Base-by-base conservation (phyloP, 495 filamentous ascomycete genomes). In the Penicillium dipodomyicola region DNA sequence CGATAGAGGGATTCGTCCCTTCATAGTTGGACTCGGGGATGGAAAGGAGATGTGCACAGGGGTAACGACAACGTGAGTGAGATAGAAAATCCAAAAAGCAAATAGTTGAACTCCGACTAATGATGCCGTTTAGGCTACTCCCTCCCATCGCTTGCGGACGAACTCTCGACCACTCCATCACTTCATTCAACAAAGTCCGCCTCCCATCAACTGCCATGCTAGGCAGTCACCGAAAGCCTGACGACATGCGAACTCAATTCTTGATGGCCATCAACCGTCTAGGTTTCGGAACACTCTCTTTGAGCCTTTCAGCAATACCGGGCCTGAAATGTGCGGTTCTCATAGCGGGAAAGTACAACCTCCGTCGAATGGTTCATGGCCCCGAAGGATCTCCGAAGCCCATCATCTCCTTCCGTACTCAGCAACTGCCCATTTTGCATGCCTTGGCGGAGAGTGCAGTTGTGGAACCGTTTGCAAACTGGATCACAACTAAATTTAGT, bases 361-460 rank as follows among this genome's bases (percentile, higher is more conserved):
- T 61, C n/a, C 57, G 61, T 14, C 63, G 72, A 11, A 60, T 57
- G 22, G 67, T 76, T 11, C 29, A 53, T 6, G 66, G 61, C 0
- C 32, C 41, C 4, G 35, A 56, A 4, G 57, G 58, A 5, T 23
- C 58, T 52, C 58, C 49, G 11, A 7, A 52, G 9, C 65, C 73
- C 0, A 68, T 73, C 15, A 67, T 76, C 17, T 48, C 54, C 29
- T 74, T 74, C 49, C 55, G 67, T 19, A 74, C 68, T 4, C 73
- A 76, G 40, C 69, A 74, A 17, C 48, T 58, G 4, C 71, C 68
- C 7, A 70, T 76, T 1, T 30, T 70, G 27, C 65, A 68, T 27
- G 64, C 68, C 1, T 8, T 74, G 0, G 67, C 67, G 9, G 59
- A 70, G 19, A 58, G 58, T 7, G 45, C 55, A 19, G 71, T 72